These are phyloP conservation scores for Suhomyces sp. DNA, from an alignment of 805 yeast genomes.

Conservation along the genomic window DNA sequence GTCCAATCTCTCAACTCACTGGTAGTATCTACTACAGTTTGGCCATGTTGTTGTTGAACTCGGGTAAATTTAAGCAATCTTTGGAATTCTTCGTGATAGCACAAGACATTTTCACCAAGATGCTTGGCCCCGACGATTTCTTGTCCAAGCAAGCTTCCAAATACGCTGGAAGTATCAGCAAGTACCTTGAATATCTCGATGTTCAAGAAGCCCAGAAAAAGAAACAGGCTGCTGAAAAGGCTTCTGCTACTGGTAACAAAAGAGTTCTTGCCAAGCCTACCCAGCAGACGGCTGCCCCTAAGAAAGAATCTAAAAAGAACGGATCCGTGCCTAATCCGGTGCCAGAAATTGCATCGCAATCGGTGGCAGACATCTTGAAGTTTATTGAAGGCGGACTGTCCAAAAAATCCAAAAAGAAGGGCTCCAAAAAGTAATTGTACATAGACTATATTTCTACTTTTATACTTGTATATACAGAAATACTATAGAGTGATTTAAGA, in stretches of 20 bases:
- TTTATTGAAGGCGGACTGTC: slow-evolving; percentile 59
- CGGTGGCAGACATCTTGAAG: slow-evolving; percentile 68
- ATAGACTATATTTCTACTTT: background rate
- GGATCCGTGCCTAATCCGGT: slow-evolving; percentile 23
- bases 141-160: slow-evolving; percentile 65
- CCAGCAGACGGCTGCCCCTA: slow-evolving; percentile 11
- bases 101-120: slow-evolving; percentile 50
- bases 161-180: slow-evolving; percentile 58
- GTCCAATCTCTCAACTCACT: slow-evolving; percentile 56
- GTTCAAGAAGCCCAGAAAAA: slow-evolving; percentile 30
- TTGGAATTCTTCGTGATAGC: slow-evolving; percentile 55
- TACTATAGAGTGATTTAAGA: slow-evolving; percentile 5
- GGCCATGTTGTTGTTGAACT: slow-evolving; percentile 49
- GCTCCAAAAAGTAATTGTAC: slow-evolving; percentile 5
- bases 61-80: slow-evolving; percentile 54
- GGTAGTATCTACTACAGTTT: slow-evolving; percentile 66
- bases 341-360: slow-evolving; percentile 59
- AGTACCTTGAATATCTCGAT: slow-evolving; percentile 45
- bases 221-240: slow-evolving; percentile 16
- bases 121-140: slow-evolving; percentile 65
- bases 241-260: slow-evolving; percentile 21
- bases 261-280: slow-evolving; percentile 11
- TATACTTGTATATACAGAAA: background rate
- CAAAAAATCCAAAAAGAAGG: slow-evolving; percentile 10
- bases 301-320: slow-evolving; percentile 8